Evolutionary conservation across 2,329 filamentous ascomycete species (phyloP), one percentile per base, ranked within the genome.

Genomic region (Pseudogymnoascus sp.): DNA sequence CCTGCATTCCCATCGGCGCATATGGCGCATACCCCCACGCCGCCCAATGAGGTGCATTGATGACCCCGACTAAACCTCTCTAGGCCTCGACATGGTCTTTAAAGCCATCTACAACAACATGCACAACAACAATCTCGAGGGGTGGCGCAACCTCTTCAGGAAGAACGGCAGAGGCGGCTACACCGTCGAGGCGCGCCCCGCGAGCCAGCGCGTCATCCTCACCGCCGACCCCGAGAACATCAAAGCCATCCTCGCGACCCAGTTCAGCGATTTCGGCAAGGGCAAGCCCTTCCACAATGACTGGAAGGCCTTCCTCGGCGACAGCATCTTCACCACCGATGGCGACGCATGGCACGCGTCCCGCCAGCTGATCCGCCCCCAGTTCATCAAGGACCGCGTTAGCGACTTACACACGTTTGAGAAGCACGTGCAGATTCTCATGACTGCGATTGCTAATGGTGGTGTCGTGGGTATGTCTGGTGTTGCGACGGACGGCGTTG

Each of bases 211-310:
- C n/a, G 72, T 86, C 19, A 71, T 95, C 61, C 79, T 94, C 68
- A 96, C 92, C 0, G 82, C 82, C 4, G 90, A 96, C 65, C 88
- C 88, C 0, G 90, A 95, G 68, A 96, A 96, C 70, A 88, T 95
- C 75, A 95, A 96, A 72, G 89, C 92, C 5, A 80, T 96, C 19
- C 77, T 96, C n/a, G 89, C 91, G 0, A 88, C 86, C 1, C 90
- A 96, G 69, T 96, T 96, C 69, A 74, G 75, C 38, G 89, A 95
- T 69, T 96, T 85, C 69, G 92, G 91, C 67, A 91, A 96, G 71
- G 90, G 91, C 5, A 74, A 83, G 63, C 73, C 77, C 19, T 95
- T 95, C 74, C 86, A 92, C 67, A 66, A 73, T 7, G 86, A 91
- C 58, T 95, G 88, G 86, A 78, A 82, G 61, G 82, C 84, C 12